Evolutionary conservation across 108 stramenopile genomes (phyloP), one percentile per base, ranked within the genome.

Genomic region (Nannochloropsis oceanica): DNA sequence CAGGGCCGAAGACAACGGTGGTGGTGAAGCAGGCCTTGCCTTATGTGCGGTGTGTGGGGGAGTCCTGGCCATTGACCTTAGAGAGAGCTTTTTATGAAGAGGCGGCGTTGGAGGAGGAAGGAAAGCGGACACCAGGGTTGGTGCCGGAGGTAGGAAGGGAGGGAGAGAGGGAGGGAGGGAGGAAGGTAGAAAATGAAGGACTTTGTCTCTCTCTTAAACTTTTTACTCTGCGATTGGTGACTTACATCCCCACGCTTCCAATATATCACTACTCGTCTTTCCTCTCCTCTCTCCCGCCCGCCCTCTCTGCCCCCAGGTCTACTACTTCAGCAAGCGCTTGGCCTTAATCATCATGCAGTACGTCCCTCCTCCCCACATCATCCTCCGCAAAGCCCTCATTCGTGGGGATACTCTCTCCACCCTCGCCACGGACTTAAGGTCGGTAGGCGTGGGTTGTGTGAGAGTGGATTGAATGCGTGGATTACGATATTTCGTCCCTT

Each of bases 31-130:
- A 91, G 50, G 89, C 92, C 14, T 89, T 93, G 26, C 92, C 92
- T 13, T 93, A 92, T 79, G 92, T 93, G 8, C 91, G 92, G 27
- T 92, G 92, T 26, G 90, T 92, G 18, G 92, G 92, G 13, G 91
- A 93, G 81, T 89, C 87, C 43, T 92, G 92, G 92, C 92, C 92
- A 43, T 83, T 92, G 22, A 92, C 91, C 25, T 44, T 92, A 8
- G 89, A 92, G 13, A 73, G 92, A 25, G 89, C 92, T 14, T 85
- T 59, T 82, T 92, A 88, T 86, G 92, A 92, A 73, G 79, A 90
- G 85, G 43, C 79, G 73, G 92, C 92, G 10, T 80, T 92, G 34
- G 13, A 25, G 10, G 82, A 79, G 46, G 86, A 91, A 27, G 81
- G 81, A 81, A 26, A 44, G 43, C 83, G 27, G 24, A 89, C 90